A percentile compares a stretch with the other conserved stretches of the same genome.
Evolutionary conservation across 768 basidiomycete genomes (phyloP).

Genomic region (Zangia roseola): DNA sequence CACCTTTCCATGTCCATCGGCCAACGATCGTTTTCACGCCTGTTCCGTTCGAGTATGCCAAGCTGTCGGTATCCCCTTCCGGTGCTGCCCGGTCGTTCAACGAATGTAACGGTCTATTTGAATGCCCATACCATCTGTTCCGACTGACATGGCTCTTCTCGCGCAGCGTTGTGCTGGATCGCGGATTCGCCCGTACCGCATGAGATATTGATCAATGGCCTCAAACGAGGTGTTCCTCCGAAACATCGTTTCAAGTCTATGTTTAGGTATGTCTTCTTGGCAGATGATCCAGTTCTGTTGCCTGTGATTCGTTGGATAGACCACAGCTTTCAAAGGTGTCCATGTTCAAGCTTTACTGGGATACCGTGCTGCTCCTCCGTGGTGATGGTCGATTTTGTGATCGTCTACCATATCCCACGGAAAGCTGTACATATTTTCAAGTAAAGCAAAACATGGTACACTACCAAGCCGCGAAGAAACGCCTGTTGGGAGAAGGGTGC

Average conservation of each 20-base stretch:
- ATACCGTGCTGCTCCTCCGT: constrained; percentile 19
- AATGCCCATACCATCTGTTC: neutral
- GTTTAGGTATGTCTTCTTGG: constrained; percentile 48
- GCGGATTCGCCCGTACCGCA: constrained; percentile 43
- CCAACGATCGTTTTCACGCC: constrained; percentile 61
- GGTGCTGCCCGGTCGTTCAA: constrained; percentile 52
- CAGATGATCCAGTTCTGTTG: neutral
- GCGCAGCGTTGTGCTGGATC: constrained; percentile 68
- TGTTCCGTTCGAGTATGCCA: constrained; percentile 48
- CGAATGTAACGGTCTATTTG: constrained; percentile 51
- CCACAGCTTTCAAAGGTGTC: constrained; percentile 54
- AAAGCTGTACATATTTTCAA: constrained; percentile 42
- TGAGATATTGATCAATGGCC: constrained; percentile 77
- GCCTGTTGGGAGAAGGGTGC: constrained; percentile 42
- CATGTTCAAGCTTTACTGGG: constrained; percentile 47
- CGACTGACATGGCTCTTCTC: constrained; percentile 1
- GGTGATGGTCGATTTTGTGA: constrained; percentile 2
- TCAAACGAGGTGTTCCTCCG: constrained; percentile 72
- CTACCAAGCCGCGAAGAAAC: constrained; percentile 53
- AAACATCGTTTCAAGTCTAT: constrained; percentile 65
- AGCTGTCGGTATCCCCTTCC: constrained; percentile 45
- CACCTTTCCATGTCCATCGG: constrained; percentile 45
- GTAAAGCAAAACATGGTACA: constrained; percentile 40
- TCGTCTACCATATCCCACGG: constrained; percentile 12
- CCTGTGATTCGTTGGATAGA: constrained; percentile 30